Conservation (phyloP, 106 monocot genomes). For the Ottelia alismoides region DNA sequence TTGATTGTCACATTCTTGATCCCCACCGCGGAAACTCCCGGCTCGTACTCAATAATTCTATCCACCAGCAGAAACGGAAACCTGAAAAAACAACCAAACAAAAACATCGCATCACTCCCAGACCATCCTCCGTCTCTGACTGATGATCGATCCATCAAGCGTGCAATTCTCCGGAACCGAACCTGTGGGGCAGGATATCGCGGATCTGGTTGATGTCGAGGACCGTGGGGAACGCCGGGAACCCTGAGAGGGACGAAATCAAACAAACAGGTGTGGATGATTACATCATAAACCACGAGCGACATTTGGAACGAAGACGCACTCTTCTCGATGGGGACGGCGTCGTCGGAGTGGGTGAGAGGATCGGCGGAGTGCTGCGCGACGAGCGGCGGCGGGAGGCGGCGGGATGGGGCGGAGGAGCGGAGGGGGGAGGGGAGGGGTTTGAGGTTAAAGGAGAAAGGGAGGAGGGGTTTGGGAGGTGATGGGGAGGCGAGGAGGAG, state of each 20-base stretch:
- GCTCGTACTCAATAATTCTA: conserved; percentile 77
- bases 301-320: neutral
- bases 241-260: too few relatives aligned
- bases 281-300: neutral
- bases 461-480: too few relatives aligned
- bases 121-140: neutral
- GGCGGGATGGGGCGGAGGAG: too few relatives aligned
- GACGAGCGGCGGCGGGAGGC: neutral
- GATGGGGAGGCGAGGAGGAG: too few relatives aligned
- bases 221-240: conserved; percentile 44
- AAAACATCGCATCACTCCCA: too few relatives aligned
- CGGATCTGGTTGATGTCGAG: conserved; percentile 84
- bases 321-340: conserved; percentile 66
- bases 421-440: too few relatives aligned
- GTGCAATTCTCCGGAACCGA: conserved; percentile 1
- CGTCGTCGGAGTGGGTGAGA: conserved; percentile 3
- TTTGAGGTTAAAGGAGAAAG: too few relatives aligned
- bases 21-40: conserved; percentile 67
- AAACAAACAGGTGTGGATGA: neutral
- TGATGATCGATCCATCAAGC: neutral
- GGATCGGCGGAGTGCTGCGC: conserved; percentile 2
- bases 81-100: conserved; percentile 19
- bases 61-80: conserved; percentile 85
- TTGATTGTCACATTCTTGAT: too few relatives aligned
- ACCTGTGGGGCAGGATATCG: conserved; percentile 72